Conservation (phyloP, 306 rosid species). For the Vigna trinervia region DNA sequence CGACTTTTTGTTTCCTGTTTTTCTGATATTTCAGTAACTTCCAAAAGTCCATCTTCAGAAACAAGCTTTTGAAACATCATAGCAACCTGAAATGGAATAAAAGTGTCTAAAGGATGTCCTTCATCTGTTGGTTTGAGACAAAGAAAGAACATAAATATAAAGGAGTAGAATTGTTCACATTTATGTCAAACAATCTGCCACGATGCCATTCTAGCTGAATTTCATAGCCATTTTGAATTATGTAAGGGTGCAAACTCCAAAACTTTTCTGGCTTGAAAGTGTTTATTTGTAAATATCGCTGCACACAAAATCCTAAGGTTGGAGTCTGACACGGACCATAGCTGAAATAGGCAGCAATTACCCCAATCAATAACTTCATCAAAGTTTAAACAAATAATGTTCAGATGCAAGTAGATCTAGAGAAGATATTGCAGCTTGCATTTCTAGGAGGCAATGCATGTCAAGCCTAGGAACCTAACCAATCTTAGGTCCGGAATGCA, state of each 20-base stretch:
- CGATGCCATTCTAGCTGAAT: conserved; percentile 96
- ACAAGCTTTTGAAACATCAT: conserved; percentile 83
- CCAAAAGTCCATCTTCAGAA: conserved; percentile 70
- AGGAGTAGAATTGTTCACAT: conserved; percentile 59
- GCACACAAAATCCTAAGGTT: conserved; percentile 95
- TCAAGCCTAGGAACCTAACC: conserved; percentile 34
- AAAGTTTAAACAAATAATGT: conserved; percentile 22
- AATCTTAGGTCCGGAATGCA: conserved; percentile 33
- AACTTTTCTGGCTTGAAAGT: conserved; percentile 93
- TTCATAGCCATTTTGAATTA: conserved; percentile 81
- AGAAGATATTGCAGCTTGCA: conserved; percentile 24
- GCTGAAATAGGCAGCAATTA: conserved; percentile 64
- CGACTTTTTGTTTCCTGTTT: conserved; percentile 91
- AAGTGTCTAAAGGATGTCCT: conserved; percentile 37
- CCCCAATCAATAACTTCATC: conserved; percentile 43
- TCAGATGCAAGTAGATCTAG: conserved; percentile 9
- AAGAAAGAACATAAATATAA: conserved; percentile 27
- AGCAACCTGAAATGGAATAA: conserved; percentile 65
- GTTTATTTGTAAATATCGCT: conserved; percentile 87
- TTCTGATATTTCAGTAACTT: conserved; percentile 80
- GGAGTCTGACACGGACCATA: conserved; percentile 99
- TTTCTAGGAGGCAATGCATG: conserved; percentile 26
- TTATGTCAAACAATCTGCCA: conserved; percentile 78
- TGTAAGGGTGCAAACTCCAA: conserved; percentile 86
- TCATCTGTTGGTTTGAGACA: conserved; percentile 3